Conservation (phyloP, 2,329 filamentous ascomycete genomes). For the Thielaviopsis musarum region DNA sequence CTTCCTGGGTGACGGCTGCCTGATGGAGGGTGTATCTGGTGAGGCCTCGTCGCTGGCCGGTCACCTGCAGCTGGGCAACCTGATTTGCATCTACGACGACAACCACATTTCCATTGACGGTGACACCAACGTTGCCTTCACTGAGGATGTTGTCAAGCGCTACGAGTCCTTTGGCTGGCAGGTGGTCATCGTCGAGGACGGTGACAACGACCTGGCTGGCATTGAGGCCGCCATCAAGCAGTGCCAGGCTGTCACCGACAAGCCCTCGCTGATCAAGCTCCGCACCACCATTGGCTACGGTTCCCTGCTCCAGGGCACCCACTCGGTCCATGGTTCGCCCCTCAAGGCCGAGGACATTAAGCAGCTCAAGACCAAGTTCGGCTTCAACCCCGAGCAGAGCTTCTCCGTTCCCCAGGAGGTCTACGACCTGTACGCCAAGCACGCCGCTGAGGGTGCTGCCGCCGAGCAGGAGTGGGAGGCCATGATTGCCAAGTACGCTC, state of each 20-base stretch:
- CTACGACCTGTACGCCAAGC: slow-evolving; percentile 79
- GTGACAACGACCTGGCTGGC: slow-evolving; percentile 70
- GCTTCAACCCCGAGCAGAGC: slow-evolving; percentile 85
- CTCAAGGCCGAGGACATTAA: slow-evolving; percentile 89
- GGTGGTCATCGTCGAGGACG: slow-evolving; percentile 65
- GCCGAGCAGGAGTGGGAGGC: slow-evolving; percentile 91
- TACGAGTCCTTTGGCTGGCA: slow-evolving; percentile 99
- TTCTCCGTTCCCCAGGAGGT: slow-evolving; percentile 92
- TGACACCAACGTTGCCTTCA: slow-evolving; percentile 91
- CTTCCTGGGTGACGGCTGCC: slow-evolving; percentile 96
- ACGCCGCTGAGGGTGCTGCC: slow-evolving; percentile 69
- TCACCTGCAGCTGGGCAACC: slow-evolving; percentile 93
- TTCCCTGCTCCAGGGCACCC: slow-evolving; percentile 81
- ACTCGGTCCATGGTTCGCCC: slow-evolving; percentile 88
- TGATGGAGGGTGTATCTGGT: slow-evolving; percentile 93
- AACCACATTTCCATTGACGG: slow-evolving; percentile 95
- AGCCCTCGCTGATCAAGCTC: slow-evolving; percentile 93
- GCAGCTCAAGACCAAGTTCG: slow-evolving; percentile 86
- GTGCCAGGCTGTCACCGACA: slow-evolving; percentile 78
- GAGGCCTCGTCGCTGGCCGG: slow-evolving; percentile 87
- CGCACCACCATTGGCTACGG: slow-evolving; percentile 96
- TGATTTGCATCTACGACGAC: slow-evolving; percentile 95
- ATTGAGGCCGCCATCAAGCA: slow-evolving; percentile 82
- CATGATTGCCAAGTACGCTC: slow-evolving; percentile 71
- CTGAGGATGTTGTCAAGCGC: slow-evolving; percentile 85